phyloP scores from a whole-genome alignment of 1,284 basidiomycete species.

The Salmacisia buchloeana region DNA sequence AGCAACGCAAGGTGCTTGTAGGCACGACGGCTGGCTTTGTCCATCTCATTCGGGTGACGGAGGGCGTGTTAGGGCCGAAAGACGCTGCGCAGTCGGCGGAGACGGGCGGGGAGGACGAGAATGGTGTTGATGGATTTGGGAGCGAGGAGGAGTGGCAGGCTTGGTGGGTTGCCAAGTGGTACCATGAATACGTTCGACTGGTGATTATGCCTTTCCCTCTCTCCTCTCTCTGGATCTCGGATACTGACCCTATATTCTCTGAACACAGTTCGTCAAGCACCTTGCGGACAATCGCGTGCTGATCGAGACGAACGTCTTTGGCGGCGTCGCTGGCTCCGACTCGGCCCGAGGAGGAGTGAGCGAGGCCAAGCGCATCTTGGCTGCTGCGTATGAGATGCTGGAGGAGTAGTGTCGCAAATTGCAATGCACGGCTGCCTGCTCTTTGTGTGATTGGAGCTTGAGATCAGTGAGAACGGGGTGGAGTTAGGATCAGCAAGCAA shows the following conservation, averaged over 20 bases:
- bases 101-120: not conserved
- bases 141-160: constrained; percentile 23
- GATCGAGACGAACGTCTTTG: constrained; percentile 33
- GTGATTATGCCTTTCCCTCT: not conserved
- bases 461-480: too few relatives aligned
- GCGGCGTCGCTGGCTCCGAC: not conserved
- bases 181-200: constrained; percentile 23
- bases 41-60: constrained; percentile 7
- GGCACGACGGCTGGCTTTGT: constrained; percentile 28
- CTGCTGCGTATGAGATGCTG: not conserved
- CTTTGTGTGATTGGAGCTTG: not conserved
- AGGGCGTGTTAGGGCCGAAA: not conserved
- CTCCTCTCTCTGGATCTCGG: not conserved
- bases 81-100: not conserved
- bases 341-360: not conserved
- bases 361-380: not conserved
- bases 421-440: too few relatives aligned
- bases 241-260: not conserved
- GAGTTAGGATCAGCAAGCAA: too few relatives aligned
- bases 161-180: constrained; percentile 46
- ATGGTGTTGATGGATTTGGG: constrained; percentile 7
- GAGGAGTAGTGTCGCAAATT: not conserved
- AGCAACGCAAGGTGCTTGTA: constrained; percentile 47
- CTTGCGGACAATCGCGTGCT: constrained; percentile 32
- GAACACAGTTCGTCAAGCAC: constrained; percentile 24